A percentile compares a stretch with the other conserved stretches of the same genome.
Conservation (phyloP, 2,329 filamentous ascomycete genomes). For the Verticillium dahliae region DNA sequence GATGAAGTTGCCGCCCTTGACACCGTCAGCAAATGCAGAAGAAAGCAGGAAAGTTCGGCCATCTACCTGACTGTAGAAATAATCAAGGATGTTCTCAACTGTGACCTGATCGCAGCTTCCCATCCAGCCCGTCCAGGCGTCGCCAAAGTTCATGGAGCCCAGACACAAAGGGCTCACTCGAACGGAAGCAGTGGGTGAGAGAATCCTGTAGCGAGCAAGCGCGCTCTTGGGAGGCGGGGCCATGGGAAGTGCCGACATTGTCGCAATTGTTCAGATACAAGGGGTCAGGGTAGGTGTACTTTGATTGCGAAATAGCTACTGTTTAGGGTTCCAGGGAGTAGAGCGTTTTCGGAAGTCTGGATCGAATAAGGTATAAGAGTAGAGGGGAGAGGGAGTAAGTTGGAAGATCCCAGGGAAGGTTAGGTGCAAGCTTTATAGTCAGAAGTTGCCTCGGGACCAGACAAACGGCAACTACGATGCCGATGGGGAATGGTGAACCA, state of each 20-base stretch:
- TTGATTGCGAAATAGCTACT: background rate
- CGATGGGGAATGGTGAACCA: too few species aligned
- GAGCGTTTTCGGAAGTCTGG: background rate
- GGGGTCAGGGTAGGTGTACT: background rate
- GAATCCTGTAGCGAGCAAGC: conserved; percentile 57
- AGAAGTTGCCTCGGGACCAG: background rate
- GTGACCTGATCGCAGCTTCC: conserved; percentile 58
- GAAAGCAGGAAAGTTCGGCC: background rate
- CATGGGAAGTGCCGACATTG: conserved; percentile 14
- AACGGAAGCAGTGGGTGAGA: conserved; percentile 59
- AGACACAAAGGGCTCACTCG: conserved; percentile 62
- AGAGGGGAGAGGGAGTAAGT: background rate
- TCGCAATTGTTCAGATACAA: background rate
- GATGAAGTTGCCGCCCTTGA: conserved; percentile 60
- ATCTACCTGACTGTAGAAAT: conserved; percentile 50
- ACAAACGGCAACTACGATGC: background rate
- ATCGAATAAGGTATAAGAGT: background rate
- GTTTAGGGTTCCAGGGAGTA: background rate
- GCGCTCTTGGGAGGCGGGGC: conserved; percentile 50
- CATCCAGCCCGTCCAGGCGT: conserved; percentile 49
- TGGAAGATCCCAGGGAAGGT: too few species aligned
- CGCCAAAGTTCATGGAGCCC: conserved; percentile 60
- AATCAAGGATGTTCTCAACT: conserved; percentile 59
- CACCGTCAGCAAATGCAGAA: background rate
- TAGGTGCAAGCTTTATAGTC: too few species aligned